Base-by-base conservation (phyloP, 441 rosid species). In the Lagerstroemia fauriei region DNA sequence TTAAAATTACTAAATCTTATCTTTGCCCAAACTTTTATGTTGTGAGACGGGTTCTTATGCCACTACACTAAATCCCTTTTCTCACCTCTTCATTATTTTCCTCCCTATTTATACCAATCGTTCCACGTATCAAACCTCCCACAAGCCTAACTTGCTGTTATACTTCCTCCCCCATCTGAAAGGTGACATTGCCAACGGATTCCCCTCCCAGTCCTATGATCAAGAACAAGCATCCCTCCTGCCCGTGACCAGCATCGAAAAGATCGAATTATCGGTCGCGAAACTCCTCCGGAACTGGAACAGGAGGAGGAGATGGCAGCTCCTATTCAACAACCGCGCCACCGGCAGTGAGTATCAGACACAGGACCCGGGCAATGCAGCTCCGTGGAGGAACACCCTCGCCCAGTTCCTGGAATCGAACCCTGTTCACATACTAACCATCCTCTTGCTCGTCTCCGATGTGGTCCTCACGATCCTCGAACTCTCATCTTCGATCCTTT, bases 231-330 rank as follows among this genome's bases (percentile, higher is more conserved):
- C 61, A 20, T 56, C 24, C 22, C 22, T 18, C 61, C 61, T 14
- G 24, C 61, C 20, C 22, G 22, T 56, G 17, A 18, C 61, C 14
- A 56, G 20, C 61, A 20, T 56, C 61, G 61, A 56, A 56, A 18
- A 86, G 0, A 84, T 91, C 0, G 91, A 89, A 73, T 81, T 77
- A 48, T 88, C 93, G 0, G 82, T 92, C 53, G 87, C 83, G 78
- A 87, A 82, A 44, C 93, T 92, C 7, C 53, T 85, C 48, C 92
- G 87, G 79, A 89, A 72, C 83, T 89, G 89, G 91, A 32, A 80
- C 79, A 86, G 84, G 75, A 90, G 94, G 72, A 89, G 74, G 81
- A 87, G 86, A 88, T 92, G 96, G 98, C 83, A 44, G 90, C 68
- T 79, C 80, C 50, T 83, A 73, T 31, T 75, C 87, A 1, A 53